A percentile compares a stretch with the other conserved stretches of the same genome.
Evolutionary conservation across 306 rosid genomes (phyloP).

Genomic region (Prinsepia uniflora): DNA sequence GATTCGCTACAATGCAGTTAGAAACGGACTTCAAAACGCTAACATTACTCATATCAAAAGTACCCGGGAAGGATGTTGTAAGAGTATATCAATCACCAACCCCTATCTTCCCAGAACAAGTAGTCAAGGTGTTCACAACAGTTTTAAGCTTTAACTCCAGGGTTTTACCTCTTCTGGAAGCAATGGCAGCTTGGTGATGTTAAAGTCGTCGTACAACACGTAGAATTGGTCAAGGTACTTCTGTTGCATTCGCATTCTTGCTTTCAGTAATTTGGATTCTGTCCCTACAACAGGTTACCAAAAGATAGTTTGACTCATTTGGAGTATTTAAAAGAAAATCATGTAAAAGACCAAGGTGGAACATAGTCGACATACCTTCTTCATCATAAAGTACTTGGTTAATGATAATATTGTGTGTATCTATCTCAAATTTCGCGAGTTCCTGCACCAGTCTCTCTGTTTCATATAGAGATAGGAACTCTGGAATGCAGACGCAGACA

Average conservation of each 20-base stretch:
- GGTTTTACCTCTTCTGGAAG: constrained; percentile 85
- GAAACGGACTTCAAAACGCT: neutral
- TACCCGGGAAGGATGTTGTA: neutral
- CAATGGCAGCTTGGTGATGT: constrained; percentile 88
- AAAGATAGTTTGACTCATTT: neutral
- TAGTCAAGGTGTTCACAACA: neutral
- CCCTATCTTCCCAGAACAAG: constrained; percentile 2
- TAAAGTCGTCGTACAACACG: constrained; percentile 91
- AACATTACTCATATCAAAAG: constrained; percentile 3
- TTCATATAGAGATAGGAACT: constrained; percentile 94
- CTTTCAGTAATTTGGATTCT: constrained; percentile 83
- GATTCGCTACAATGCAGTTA: neutral
- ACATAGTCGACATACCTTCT: constrained; percentile 55
- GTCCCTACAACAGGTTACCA: constrained; percentile 42
- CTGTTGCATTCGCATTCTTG: constrained; percentile 98
- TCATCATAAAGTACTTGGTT: constrained; percentile 88
- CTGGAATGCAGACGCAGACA: constrained; percentile 97
- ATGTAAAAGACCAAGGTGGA: neutral
- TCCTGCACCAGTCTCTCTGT: constrained; percentile 98
- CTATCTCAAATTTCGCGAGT: constrained; percentile 90
- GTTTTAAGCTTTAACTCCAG: neutral
- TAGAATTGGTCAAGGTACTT: constrained; percentile 92
- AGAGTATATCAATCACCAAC: neutral
- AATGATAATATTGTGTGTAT: constrained; percentile 92
- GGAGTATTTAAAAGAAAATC: neutral